Evolutionary conservation across 306 rosid genomes (phyloP), one percentile per base, ranked within the genome.

Genomic region (Cicer pinnatifidum): DNA sequence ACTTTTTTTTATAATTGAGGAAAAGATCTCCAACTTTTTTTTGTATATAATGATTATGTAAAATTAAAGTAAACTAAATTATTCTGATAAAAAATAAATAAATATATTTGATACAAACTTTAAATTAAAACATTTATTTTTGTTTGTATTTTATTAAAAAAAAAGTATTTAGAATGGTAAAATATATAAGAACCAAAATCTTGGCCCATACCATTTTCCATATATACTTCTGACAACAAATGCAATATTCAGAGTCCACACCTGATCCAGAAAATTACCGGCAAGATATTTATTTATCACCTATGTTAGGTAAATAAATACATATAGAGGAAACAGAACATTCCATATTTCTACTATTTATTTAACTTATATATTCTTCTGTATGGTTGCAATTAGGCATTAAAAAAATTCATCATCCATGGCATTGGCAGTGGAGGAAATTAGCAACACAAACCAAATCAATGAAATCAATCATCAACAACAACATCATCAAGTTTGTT

Each of bases 161-260:
- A 28, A 28, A 0, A 28, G 63, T 57, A 39, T 8, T 8, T 28
- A 23, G 68, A 76, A 59, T 69, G 82, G 82, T 77, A 72, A 82
- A 82, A 82, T 69, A 43, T 53, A 56, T 11, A 58, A 23, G 7
- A 67, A 73, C 40, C n/a, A 59, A 59, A 77, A 69, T 67, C 41
- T 67, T 78, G 89, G 68, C 82, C 82, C 84, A 83, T 83, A 81
- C 84, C 61, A 63, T 79, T 83, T 79, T 70, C 44, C 77, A 78
- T 38, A 72, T 54, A 69, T 75, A 85, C 51, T 46, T 74, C 80
- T 64, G 85, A 77, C 91, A 85, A 75, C 71, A 67, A 76, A 81
- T 72, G 77, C 70, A 78, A 81, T 46, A 75, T 77, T 73, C 62
- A 66, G 77, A 75, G 76, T 80, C 80, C 84, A 80, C 80, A 37